Percentiles rank a stretch among this genome's conserved stretches.
Conservation (phyloP, 1,284 basidiomycete genomes). For the Leccinum subrobustum region DNA sequence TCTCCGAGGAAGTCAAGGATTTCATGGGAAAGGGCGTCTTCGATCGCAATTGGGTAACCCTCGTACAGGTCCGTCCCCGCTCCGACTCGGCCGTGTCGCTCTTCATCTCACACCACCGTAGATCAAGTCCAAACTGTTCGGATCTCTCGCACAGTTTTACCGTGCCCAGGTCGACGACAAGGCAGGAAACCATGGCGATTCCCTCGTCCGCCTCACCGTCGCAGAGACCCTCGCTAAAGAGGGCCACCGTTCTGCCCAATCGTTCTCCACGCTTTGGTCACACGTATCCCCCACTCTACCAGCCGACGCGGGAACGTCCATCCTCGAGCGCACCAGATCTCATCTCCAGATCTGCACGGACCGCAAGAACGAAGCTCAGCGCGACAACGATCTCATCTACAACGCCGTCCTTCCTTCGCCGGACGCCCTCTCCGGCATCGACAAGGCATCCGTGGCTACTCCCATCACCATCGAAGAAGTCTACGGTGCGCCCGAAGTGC, state of each 20-base stretch:
- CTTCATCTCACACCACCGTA: slow-evolving; percentile 30
- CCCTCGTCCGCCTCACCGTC: slow-evolving; percentile 77
- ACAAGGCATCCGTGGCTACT: slow-evolving; percentile 76
- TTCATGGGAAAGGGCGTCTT: slow-evolving; percentile 95
- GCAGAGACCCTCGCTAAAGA: slow-evolving; percentile 88
- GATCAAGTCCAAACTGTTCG: slow-evolving; percentile 91
- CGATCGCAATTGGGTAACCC: slow-evolving; percentile 90
- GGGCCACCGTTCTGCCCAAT: slow-evolving; percentile 66
- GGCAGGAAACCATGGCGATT: slow-evolving; percentile 82
- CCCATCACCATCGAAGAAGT: slow-evolving; percentile 93
- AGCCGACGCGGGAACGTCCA: slow-evolving; percentile 76
- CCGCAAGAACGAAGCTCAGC: slow-evolving; percentile 71
- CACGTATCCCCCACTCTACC: slow-evolving; percentile 84
- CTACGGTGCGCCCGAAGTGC: slow-evolving; percentile 85
- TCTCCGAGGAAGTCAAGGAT: slow-evolving; percentile 91
- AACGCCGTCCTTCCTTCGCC: slow-evolving; percentile 88
- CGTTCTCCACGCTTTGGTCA: slow-evolving; percentile 75
- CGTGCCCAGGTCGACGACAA: slow-evolving; percentile 79
- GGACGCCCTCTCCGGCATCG: slow-evolving; percentile 78
- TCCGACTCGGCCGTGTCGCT: not conserved
- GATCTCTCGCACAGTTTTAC: slow-evolving; percentile 86
- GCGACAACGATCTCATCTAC: slow-evolving; percentile 98
- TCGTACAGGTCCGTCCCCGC: slow-evolving; percentile 74
- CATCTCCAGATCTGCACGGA: slow-evolving; percentile 80
- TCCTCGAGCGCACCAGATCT: slow-evolving; percentile 82